Evolutionary conservation across 768 basidiomycete genomes (phyloP).

Genomic region (Dentipellis fragilis): DNA sequence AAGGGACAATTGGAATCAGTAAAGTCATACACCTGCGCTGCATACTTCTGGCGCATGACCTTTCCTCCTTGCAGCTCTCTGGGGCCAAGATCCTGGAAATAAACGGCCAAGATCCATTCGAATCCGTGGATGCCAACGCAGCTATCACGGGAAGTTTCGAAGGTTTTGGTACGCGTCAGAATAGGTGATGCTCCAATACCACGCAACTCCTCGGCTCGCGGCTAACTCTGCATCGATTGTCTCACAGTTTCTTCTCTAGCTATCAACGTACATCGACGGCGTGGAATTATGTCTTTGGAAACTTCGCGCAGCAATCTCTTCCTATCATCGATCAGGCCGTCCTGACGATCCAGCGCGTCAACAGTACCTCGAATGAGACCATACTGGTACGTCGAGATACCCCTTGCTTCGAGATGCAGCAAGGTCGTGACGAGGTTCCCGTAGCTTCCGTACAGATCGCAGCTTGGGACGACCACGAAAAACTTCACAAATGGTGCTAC

Average conservation of each 20-base stretch:
- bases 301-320: constrained; percentile 45
- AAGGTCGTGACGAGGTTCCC: constrained; percentile 19
- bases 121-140: constrained; percentile 45
- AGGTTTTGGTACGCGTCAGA: constrained; percentile 32
- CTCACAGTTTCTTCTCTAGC: constrained; percentile 24
- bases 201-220: background rate
- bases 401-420: background rate
- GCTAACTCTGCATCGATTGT: background rate
- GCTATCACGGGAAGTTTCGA: constrained; percentile 42
- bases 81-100: background rate
- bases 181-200: constrained; percentile 12
- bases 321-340: constrained; percentile 40
- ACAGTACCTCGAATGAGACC: constrained; percentile 28
- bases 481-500: constrained; percentile 40
- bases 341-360: constrained; percentile 35
- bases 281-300: constrained; percentile 24
- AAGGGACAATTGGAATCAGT: constrained; percentile 31
- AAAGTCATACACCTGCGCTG: background rate
- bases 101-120: background rate
- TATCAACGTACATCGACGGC: constrained; percentile 19
- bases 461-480: constrained; percentile 33
- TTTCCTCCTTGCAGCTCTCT: background rate
- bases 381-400: constrained; percentile 29
- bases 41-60: background rate
- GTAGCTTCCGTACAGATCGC: constrained; percentile 50